A percentile compares a stretch with the other conserved stretches of the same genome.
Conservation (phyloP, 2,329 filamentous ascomycete genomes). For the Cadophora sp. region DNA sequence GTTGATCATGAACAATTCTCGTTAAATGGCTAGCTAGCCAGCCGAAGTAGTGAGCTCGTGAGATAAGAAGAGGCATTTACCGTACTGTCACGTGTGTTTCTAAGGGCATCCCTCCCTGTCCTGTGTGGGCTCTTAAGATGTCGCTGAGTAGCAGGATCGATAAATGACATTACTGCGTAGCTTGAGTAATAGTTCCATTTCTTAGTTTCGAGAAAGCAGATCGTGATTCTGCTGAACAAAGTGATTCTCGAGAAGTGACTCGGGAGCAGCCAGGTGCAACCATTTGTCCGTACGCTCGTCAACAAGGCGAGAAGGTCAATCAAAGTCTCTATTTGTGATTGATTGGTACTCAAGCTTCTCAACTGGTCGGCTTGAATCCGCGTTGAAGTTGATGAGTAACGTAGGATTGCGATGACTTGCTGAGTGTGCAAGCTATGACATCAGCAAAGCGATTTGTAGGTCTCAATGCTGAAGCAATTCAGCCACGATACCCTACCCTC, state of each 20-base stretch:
- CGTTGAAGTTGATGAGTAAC: not conserved
- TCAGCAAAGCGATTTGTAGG: not conserved
- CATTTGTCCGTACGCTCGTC: not conserved
- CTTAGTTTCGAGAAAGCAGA: not conserved
- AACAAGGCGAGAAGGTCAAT: not conserved
- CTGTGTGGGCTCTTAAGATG: not conserved
- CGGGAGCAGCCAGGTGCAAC: not conserved
- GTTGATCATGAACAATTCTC: not conserved
- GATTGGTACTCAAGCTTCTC: too few species aligned
- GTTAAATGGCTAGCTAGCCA: not conserved
- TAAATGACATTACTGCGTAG: not conserved
- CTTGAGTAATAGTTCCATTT: not conserved
- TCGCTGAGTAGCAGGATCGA: not conserved
- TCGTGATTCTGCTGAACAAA: not conserved
- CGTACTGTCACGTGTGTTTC: not conserved
- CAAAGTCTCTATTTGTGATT: not conserved
- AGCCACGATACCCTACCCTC: too few species aligned
- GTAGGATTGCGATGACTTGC: not conserved
- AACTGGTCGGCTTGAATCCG: not conserved
- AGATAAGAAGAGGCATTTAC: not conserved
- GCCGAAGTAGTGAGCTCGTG: not conserved
- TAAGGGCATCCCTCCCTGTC: too few species aligned
- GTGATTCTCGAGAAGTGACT: not conserved
- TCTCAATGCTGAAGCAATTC: not conserved
- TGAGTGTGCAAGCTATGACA: conserved; percentile 4